phyloP scores from a whole-genome alignment of 305 asterid species.

The Fraxinus ornus region DNA sequence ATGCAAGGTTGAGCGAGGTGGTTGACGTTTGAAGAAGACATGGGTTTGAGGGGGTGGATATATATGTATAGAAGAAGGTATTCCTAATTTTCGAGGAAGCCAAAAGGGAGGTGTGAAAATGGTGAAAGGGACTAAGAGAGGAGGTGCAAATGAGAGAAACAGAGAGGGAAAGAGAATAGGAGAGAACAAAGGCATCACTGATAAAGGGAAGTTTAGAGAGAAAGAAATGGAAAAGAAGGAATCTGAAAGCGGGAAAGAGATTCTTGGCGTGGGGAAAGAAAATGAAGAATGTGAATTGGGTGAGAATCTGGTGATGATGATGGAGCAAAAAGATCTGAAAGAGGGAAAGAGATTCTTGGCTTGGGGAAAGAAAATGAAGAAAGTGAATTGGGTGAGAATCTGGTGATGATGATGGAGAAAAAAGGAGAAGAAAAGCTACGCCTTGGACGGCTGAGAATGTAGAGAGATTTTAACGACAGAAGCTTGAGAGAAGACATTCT shows the following conservation, averaged over 20 bases:
- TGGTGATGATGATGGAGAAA: conserved; percentile 32
- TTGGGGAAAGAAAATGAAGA: conserved; percentile 69
- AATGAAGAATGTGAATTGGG: conserved; percentile 41
- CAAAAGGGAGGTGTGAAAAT: conserved; percentile 45
- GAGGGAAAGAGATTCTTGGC: conserved; percentile 91
- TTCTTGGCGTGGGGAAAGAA: conserved; percentile 94
- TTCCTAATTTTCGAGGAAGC: conserved; percentile 37
- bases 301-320: conserved; percentile 48
- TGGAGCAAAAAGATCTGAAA: conserved; percentile 13
- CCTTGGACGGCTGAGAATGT: conserved; percentile 60
- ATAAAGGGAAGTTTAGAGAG: conserved; percentile 61
- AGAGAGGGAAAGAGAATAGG: conserved; percentile 27
- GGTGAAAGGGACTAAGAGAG: conserved; percentile 62
- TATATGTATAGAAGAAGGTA: conserved; percentile 40
- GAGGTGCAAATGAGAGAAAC: conserved; percentile 22
- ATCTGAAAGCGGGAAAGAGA: conserved; percentile 66
- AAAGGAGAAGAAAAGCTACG: conserved; percentile 43
- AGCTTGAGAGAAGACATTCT: not conserved
- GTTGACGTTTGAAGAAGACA: conserved; percentile 68
- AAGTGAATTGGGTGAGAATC: conserved; percentile 47
- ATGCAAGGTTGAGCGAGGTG: conserved; percentile 76
- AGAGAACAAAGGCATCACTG: conserved; percentile 74
- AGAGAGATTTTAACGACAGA: not conserved
- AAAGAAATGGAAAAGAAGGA: conserved; percentile 43
- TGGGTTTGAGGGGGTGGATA: conserved; percentile 33